phyloP scores from a whole-genome alignment of 176 grass and related monocot genomes.

The Areca catechu region DNA sequence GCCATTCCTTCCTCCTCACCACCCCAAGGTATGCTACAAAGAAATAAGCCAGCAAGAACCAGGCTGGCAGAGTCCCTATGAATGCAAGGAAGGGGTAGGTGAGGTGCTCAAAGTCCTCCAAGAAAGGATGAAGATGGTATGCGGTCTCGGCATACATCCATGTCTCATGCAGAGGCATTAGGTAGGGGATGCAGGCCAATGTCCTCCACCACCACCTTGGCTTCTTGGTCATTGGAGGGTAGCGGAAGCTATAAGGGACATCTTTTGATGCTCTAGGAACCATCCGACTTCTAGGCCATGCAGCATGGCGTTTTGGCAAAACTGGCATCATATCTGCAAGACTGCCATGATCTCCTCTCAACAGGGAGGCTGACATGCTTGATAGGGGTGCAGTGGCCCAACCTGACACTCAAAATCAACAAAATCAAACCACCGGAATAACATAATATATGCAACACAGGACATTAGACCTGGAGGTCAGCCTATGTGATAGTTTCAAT shows the following conservation, averaged over 20 bases:
- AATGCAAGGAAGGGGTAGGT: conserved; percentile 21
- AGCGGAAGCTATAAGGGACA: conserved; percentile 26
- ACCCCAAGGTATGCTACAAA: conserved; percentile 23
- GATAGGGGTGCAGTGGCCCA: neutral
- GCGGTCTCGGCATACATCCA: conserved; percentile 36
- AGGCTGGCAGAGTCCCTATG: conserved; percentile 16
- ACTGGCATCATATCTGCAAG: neutral
- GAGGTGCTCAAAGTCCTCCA: conserved; percentile 25
- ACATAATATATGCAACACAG: neutral
- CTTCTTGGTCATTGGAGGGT: conserved; percentile 21
- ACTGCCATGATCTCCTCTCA: conserved; percentile 8
- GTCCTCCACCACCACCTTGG: conserved; percentile 29
- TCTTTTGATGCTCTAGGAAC: conserved; percentile 20
- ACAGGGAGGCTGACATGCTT: neutral
- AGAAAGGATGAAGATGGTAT: conserved; percentile 24
- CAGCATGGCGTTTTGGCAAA: neutral
- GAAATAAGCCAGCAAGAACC: conserved; percentile 28
- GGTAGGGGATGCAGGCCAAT: conserved; percentile 30
- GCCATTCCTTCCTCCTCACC: conserved; percentile 28
- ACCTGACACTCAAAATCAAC: neutral
- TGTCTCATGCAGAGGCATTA: conserved; percentile 31
- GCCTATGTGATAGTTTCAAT: too few species aligned
- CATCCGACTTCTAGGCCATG: neutral
- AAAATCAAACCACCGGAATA: neutral
- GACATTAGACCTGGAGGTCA: neutral